Evolutionary conservation across 345 rosid genomes (phyloP), one percentile per base, ranked within the genome.

Genomic region (Trapa incisa): DNA sequence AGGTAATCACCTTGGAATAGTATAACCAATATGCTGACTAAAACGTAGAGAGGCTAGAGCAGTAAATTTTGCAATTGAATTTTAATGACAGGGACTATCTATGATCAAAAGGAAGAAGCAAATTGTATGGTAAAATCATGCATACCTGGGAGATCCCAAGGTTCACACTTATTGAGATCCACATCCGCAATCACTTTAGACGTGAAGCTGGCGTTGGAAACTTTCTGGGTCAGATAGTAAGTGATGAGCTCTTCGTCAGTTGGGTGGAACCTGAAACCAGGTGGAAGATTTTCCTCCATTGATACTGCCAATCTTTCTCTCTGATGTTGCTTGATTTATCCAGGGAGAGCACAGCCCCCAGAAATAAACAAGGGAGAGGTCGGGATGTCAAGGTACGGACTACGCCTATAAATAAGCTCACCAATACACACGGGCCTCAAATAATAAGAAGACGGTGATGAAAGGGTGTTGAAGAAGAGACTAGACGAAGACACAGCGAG

Each of bases 91-190:
- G 43, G 7, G 7, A 41, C 6, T 1, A 41, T 41, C 43, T 41
- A 41, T 41, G 43, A 41, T 41, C 43, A 54, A 2, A 6, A n/a
- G 2, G 33, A 45, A 45, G 35, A 54, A 6, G 5, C 37, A 39
- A 29, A 8, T 0, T 11, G n/a, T 0, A 10, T 4, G 57, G 13
- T 22, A 1, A 12, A 54, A 35, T 16, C 22, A 45, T 1, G 50
- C 33, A 37, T 81, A 93, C 99, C 97, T 67, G 99, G 99, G 69
- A 94, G 91, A 72, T 94, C 97, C 99, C 99, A 94, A 69, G 99
- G 99, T 74, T 94, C 99, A 73, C 83, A 84, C 78, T 91, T 94
- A 63, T 94, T 94, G 75, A 94, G 97, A 89, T 94, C 99, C 69
- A 91, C 96, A 72, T 88, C 93, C 17, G 92, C 86, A 68, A 94